Percentiles rank a stretch among this genome's conserved stretches.
Conservation (phyloP, 1,139 yeast genomes). For the Geotrichum australiense region DNA sequence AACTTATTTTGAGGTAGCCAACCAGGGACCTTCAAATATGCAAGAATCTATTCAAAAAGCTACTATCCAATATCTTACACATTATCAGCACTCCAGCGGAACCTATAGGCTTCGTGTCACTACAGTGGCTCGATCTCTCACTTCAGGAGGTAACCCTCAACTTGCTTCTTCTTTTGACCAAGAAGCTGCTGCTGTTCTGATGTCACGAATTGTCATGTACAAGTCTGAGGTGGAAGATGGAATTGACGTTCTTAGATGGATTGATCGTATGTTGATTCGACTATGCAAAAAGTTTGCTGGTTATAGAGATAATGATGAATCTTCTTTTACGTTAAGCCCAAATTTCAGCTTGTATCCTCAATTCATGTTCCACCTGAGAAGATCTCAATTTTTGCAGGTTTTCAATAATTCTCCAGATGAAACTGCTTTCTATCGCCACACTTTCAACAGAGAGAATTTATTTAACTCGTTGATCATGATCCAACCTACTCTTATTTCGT, state of each 20-base stretch:
- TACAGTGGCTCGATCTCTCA: slow-evolving; percentile 33
- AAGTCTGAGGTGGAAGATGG: slow-evolving; percentile 43
- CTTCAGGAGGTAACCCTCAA: slow-evolving; percentile 24
- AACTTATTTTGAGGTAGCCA: slow-evolving; percentile 70
- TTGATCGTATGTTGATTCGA: slow-evolving; percentile 67
- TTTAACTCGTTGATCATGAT: slow-evolving; percentile 64
- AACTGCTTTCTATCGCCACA: slow-evolving; percentile 61
- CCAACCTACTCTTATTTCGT: slow-evolving; percentile 65
- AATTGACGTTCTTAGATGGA: slow-evolving; percentile 64
- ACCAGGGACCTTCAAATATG: slow-evolving; percentile 51
- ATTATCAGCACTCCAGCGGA: slow-evolving; percentile 53
- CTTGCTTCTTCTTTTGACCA: slow-evolving; percentile 49
- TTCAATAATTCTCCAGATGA: slow-evolving; percentile 79
- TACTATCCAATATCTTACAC: slow-evolving; percentile 58
- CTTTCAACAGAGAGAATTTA: slow-evolving; percentile 60
- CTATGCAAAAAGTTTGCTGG: slow-evolving; percentile 74
- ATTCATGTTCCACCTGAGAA: slow-evolving; percentile 62
- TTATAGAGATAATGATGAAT: slow-evolving; percentile 58
- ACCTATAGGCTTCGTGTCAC: slow-evolving; percentile 40
- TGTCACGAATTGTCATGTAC: slow-evolving; percentile 49
- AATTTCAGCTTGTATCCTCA: slow-evolving; percentile 70
- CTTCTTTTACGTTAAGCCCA: slow-evolving; percentile 62
- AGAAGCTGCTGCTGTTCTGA: slow-evolving; percentile 59
- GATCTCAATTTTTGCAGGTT: slow-evolving; percentile 63
- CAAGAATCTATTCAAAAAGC: slow-evolving; percentile 41